Evolutionary conservation across 345 rosid species (phyloP), one percentile per base, ranked within the genome.

Genomic region (Gossypium anomalum): DNA sequence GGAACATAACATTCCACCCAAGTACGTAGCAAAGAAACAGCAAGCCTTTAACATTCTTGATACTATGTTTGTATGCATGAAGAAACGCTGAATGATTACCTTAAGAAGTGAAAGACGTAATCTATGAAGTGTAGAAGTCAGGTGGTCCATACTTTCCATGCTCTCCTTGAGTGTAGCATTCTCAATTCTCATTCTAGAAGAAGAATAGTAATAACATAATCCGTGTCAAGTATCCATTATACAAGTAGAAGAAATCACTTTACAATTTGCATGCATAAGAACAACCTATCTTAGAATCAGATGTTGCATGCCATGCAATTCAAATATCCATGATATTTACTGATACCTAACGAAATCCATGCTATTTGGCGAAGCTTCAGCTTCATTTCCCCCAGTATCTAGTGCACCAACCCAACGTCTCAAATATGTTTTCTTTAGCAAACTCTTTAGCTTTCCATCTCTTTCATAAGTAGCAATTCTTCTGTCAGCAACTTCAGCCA

Each of bases 101-200:
- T 90, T 90, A 23, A 83, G 75, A 79, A 96, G 91, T 16, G 92
- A 85, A 74, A 89, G 76, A 52, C 91, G 97, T 72, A 96, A 97
- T 82, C 97, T 88, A 78, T 85, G 97, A 72, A 90, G 81, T 66
- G 95, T 81, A 74, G 87, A 84, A 19, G 89, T 92, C 74, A 96
- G 80, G 84, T 89, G 95, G 67, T 89, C 97, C 85, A 96, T 82
- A 80, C 88, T 86, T 75, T 85, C 98, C 82, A 92, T 77, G 86
- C 86, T 92, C 85, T 96, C 99, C 80, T 81, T 92, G n/a, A 96
- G 82, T 65, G 97, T 86, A 60, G 95, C 97, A 76, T 86, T 90
- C 83, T 96, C 98, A 57, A 96, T 89, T 87, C 84, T 93, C 95
- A 90, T 82, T 80, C 97, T 96, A 79, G 57, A 64, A 57, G 62